Percentiles rank a stretch among this genome's conserved stretches.
Evolutionary conservation across 2,329 filamentous ascomycete genomes (phyloP).

Genomic region (Fusarium sp.): DNA sequence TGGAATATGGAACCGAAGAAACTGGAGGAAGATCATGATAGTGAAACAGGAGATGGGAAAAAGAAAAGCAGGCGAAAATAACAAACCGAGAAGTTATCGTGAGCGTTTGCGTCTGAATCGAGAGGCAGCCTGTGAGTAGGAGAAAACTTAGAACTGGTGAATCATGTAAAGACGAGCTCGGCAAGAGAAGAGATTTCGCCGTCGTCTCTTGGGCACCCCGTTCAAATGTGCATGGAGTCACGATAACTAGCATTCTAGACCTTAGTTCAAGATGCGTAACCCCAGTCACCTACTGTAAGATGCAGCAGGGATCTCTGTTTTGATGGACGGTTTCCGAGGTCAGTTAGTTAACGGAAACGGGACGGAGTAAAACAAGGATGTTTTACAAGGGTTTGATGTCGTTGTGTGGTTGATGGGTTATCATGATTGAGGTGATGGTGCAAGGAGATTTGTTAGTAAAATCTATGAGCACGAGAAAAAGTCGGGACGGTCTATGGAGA

Average conservation of each 20-base stretch:
- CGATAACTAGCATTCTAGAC: conserved; percentile 28
- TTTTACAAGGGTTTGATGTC: conserved; percentile 1
- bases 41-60: conserved; percentile 7
- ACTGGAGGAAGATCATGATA: conserved; percentile 2
- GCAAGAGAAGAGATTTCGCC: conserved; percentile 27
- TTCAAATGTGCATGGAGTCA: conserved; percentile 20
- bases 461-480: conserved; percentile 44
- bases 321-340: conserved; percentile 30
- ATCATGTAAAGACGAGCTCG: conserved; percentile 30
- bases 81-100: conserved; percentile 46
- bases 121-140: conserved; percentile 36
- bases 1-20: neutral
- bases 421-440: conserved; percentile 4
- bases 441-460: conserved; percentile 10
- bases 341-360: conserved; percentile 18
- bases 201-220: conserved; percentile 9
- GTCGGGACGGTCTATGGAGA: conserved; percentile 34
- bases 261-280: conserved; percentile 19
- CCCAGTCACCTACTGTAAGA: conserved; percentile 26
- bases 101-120: conserved; percentile 17
- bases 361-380: conserved; percentile 1
- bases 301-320: conserved; percentile 18
- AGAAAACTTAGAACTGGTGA: conserved; percentile 17
- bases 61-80: conserved; percentile 21
- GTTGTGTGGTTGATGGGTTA: conserved; percentile 3